These are phyloP conservation scores for Raffaelea arxii DNA, from an alignment of 2,329 filamentous ascomycete species.

Conservation along the genomic window DNA sequence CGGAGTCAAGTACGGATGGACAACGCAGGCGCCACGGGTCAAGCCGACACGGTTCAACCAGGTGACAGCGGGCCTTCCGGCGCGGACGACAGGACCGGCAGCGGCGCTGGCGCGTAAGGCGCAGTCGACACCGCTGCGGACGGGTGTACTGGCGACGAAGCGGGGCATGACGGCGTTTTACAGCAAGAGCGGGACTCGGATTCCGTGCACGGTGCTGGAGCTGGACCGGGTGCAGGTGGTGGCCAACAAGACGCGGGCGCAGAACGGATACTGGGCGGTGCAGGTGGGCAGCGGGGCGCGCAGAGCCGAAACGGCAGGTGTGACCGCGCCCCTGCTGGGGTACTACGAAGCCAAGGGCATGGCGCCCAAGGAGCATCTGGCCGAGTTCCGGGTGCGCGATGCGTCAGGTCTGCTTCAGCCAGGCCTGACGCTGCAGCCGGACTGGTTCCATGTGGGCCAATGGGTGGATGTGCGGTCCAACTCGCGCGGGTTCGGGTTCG, in stretches of 20 bases:
- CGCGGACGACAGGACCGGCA: slow-evolving; percentile 46
- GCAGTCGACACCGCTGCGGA: slow-evolving; percentile 54
- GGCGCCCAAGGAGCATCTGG: slow-evolving; percentile 72
- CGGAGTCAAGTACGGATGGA: slow-evolving; percentile 52
- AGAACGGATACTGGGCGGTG: slow-evolving; percentile 89
- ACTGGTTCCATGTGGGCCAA: slow-evolving; percentile 86
- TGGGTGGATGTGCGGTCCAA: slow-evolving; percentile 77
- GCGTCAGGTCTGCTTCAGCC: slow-evolving; percentile 64
- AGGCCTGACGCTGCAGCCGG: slow-evolving; percentile 67
- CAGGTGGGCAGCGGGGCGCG: slow-evolving; percentile 76
- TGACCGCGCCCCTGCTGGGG: slow-evolving; percentile 73
- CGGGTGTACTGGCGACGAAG: slow-evolving; percentile 79
- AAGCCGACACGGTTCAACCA: slow-evolving; percentile 55
- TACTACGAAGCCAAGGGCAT: slow-evolving; percentile 79
- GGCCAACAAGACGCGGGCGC: slow-evolving; percentile 68
- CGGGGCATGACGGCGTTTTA: slow-evolving; percentile 94
- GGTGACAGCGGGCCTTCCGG: slow-evolving; percentile 43
- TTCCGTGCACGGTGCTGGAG: slow-evolving; percentile 85
- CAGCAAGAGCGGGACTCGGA: slow-evolving; percentile 67
- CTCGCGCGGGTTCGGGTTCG: slow-evolving; percentile 84
- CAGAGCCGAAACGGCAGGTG: slow-evolving; percentile 53
- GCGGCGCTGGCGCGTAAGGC: slow-evolving; percentile 51
- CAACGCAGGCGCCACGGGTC: slow-evolving; percentile 32
- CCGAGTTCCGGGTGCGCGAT: slow-evolving; percentile 78
- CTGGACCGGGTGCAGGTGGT: slow-evolving; percentile 87